Evolutionary conservation across 768 basidiomycete genomes (phyloP), one percentile per base, ranked within the genome.

Genomic region (Boletus coccyginus): DNA sequence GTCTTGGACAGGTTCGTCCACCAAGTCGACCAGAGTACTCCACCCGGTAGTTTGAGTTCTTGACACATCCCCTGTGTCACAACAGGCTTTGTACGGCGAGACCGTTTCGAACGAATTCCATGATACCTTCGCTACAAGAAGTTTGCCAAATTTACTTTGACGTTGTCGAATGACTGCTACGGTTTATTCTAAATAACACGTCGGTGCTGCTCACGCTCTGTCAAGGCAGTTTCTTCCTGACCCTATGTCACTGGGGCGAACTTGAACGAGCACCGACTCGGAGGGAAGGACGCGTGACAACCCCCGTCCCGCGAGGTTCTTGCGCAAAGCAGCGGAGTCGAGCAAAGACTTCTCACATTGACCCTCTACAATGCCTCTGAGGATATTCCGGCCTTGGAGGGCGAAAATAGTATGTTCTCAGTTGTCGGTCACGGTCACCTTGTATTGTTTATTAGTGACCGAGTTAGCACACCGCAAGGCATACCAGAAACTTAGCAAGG

Each of bases 371-470:
- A 10, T 29, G 19, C 36, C 7, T n/a, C 29, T n/a, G 21, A 47
- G 21, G 27, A 17, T 39, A 9, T 39, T 35, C 35, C 35, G 6
- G 35, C 1, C 14, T 6, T 36, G 14, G 35, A 35, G 33, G 33
- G 33, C 33, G 33, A 35, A 13, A 13, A 13, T 35, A 21, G 21
- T 21, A 36, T 14, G 35, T 5, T 16, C 14, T 36, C 35, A 36
- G 64, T 74, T 78, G 97, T 72, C 95, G 91, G 87, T 21, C 21
- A 21, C 21, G 21, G 21, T 21, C 21, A 97, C 94, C 96, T 95
- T 77, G 64, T 91, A 90, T 91, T 93, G 71, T 61, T 92, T 93
- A 71, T 61, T 38, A 59, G 10, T 42, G 19, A 56, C 39, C 60
- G 39, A 24, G 44, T 61, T 0, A 58, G 60, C 44, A 57, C 36